Conservation (phyloP, 148 eudicot genomes). For the Vaccinium macrocarpon region DNA sequence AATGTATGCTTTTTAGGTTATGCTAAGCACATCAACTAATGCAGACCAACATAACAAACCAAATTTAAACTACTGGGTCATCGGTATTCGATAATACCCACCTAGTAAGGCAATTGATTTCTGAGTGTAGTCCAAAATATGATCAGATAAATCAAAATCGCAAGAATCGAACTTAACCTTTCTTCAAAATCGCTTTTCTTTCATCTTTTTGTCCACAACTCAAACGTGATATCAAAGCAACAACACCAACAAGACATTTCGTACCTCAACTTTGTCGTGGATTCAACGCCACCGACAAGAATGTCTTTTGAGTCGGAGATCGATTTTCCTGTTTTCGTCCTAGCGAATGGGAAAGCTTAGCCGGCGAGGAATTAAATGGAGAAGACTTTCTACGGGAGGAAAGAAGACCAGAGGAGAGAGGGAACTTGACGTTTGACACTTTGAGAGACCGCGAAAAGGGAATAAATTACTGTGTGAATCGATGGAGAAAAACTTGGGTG, state of each 20-base stretch:
- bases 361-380: not conserved
- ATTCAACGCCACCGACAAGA: not conserved
- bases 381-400: not conserved
- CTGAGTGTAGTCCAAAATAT: not conserved
- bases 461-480: not conserved
- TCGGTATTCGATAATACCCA: not conserved
- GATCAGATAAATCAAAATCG: not conserved
- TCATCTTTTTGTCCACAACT: not conserved
- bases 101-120: not conserved
- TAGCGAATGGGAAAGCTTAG: not conserved
- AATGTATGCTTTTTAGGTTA: not conserved
- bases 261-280: not conserved
- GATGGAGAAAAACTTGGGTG: no score
- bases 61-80: not conserved
- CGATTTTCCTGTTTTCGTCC: not conserved
- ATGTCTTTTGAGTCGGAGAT: not conserved
- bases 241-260: not conserved
- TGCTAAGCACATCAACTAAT: not conserved
- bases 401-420: not conserved
- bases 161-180: not conserved
- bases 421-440: not conserved
- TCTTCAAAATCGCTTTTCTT: not conserved
- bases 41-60: not conserved
- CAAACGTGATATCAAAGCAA: constrained; percentile 7
- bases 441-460: constrained; percentile 14